Percentiles rank a stretch among this genome's conserved stretches.
Evolutionary conservation across 441 rosid species (phyloP).

Genomic region (Viola pubescens): DNA sequence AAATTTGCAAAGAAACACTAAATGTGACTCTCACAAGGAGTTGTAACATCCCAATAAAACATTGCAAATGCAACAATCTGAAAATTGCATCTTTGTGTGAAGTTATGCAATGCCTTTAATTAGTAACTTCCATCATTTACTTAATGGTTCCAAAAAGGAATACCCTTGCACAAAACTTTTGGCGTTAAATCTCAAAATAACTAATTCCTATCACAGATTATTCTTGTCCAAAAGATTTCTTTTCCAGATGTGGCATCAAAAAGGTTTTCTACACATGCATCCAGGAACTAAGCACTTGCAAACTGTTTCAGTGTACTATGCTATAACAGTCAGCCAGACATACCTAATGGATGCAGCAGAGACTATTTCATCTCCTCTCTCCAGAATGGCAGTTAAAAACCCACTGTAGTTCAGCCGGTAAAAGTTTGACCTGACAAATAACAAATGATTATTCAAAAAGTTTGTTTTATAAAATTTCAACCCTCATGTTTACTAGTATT

Average conservation of each 20-base stretch:
- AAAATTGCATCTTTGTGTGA: background rate
- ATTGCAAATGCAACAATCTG: too few species aligned
- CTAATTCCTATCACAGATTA: background rate
- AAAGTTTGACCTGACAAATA: slow-evolving; percentile 69
- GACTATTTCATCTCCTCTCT: slow-evolving; percentile 76
- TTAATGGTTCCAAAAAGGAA: background rate
- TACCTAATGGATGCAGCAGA: slow-evolving; percentile 92
- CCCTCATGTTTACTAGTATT: too few species aligned
- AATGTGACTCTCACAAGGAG: too few species aligned
- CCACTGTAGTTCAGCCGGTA: slow-evolving; percentile 63
- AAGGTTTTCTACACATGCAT: background rate
- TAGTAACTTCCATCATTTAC: background rate
- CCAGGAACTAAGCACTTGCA: slow-evolving; percentile 8
- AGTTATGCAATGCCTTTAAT: background rate
- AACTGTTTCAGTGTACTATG: slow-evolving; percentile 4
- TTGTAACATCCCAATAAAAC: too few species aligned
- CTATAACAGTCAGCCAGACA: background rate
- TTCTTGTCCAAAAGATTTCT: slow-evolving; percentile 3
- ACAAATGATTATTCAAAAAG: background rate
- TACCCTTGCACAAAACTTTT: background rate
- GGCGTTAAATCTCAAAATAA: background rate
- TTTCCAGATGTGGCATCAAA: slow-evolving; percentile 1
- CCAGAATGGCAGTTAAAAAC: slow-evolving; percentile 72
- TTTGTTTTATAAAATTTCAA: too few species aligned
- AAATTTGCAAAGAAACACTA: too few species aligned